Percentiles rank a stretch among this genome's conserved stretches.
These are phyloP conservation scores for Geotrichum histeridarum DNA, from an alignment of 1,139 yeast genomes.

Conservation along the genomic window DNA sequence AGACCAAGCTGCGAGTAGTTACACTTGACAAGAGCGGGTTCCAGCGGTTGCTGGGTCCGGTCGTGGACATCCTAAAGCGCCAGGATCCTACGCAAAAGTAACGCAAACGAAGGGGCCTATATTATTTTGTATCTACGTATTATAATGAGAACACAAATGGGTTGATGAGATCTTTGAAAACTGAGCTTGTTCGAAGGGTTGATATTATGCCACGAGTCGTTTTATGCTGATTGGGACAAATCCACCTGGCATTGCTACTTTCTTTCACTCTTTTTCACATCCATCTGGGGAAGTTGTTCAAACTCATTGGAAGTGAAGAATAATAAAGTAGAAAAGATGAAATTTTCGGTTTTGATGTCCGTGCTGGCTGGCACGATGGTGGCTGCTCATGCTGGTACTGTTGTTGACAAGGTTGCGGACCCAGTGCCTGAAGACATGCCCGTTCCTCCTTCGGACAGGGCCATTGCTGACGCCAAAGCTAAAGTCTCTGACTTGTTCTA, in stretches of 20 bases:
- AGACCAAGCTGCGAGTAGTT: conserved; percentile 74
- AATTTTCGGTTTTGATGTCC: neutral
- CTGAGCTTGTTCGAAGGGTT: too few relatives aligned
- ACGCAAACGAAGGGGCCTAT: too few relatives aligned
- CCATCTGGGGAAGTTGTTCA: neutral
- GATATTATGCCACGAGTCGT: too few relatives aligned
- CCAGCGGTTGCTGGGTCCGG: conserved; percentile 90
- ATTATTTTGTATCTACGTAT: neutral
- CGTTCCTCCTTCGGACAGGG: neutral
- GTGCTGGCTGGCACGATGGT: conserved; percentile 2
- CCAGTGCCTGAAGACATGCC: conserved; percentile 2
- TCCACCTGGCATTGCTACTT: neutral
- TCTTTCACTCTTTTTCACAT: neutral
- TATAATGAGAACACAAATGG: too few relatives aligned
- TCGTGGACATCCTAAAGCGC: conserved; percentile 70
- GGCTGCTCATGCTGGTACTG: neutral
- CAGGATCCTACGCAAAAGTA: conserved; percentile 62
- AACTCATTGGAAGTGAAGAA: neutral
- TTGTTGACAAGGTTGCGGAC: neutral
- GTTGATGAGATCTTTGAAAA: too few relatives aligned
- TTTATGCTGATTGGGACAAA: neutral
- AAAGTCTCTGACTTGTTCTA: conserved; percentile 22
- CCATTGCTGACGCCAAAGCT: neutral
- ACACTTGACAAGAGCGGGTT: conserved; percentile 88
- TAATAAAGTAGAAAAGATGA: neutral